Evolutionary conservation across 345 rosid genomes (phyloP).

Genomic region (Euphorbia pulcherrima): DNA sequence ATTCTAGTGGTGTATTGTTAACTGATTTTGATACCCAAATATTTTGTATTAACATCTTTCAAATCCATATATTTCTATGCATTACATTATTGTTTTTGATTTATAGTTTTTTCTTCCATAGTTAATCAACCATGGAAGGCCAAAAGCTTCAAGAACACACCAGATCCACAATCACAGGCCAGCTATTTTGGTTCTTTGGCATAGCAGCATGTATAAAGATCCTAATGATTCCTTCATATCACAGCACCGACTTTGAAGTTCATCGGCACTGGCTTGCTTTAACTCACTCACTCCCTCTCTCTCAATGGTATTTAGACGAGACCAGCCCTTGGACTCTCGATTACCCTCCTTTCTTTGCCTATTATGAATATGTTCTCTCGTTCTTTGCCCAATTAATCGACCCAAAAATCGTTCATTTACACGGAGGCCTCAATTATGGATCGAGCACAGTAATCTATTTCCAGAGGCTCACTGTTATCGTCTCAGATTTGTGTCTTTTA

Average conservation of each 20-base stretch:
- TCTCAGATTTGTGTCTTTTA: constrained; percentile 63
- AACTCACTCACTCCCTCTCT: constrained; percentile 73
- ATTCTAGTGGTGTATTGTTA: too few relatives aligned
- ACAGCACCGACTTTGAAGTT: constrained; percentile 87
- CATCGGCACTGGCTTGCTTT: constrained; percentile 95
- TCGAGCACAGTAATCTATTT: constrained; percentile 52
- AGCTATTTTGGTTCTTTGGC: constrained; percentile 60
- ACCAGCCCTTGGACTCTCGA: constrained; percentile 95
- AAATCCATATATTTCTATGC: too few relatives aligned
- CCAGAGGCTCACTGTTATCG: constrained; percentile 65
- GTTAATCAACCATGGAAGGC: constrained; percentile 12
- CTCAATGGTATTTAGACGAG: constrained; percentile 77
- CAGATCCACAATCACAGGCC: neutral
- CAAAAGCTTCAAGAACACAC: neutral
- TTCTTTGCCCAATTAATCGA: constrained; percentile 58
- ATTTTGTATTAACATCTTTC: too few relatives aligned
- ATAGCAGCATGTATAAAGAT: constrained; percentile 56
- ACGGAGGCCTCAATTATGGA: constrained; percentile 50
- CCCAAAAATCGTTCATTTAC: constrained; percentile 59
- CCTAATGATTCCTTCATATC: constrained; percentile 69
- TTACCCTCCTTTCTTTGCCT: constrained; percentile 82
- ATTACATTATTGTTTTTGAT: too few relatives aligned
- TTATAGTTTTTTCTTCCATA: neutral
- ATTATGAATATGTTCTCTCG: constrained; percentile 57
- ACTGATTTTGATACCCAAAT: too few relatives aligned